Conservation (phyloP, 257 asterid species). For the Nicotiana knightiana region DNA sequence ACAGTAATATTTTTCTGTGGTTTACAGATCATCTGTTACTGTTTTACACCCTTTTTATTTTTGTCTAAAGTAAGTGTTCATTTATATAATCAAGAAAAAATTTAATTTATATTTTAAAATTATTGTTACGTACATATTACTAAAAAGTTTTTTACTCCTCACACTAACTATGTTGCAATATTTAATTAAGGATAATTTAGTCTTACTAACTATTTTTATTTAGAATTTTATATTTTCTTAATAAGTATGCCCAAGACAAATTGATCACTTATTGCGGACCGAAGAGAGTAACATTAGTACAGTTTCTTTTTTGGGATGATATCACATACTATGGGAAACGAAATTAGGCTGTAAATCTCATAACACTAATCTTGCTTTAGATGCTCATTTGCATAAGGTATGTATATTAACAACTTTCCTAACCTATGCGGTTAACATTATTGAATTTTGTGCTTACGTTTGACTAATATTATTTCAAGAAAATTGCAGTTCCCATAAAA, state of each 20-base stretch:
- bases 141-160: too few species aligned
- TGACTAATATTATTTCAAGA: not conserved
- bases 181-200: too few species aligned
- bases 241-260: too few species aligned
- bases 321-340: not conserved
- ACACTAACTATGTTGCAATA: too few species aligned
- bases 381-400: not conserved
- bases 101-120: too few species aligned
- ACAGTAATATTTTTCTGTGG: not conserved
- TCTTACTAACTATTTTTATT: too few species aligned
- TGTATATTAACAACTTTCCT: not conserved
- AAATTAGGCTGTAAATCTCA: not conserved
- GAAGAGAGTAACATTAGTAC: not conserved
- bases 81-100: too few species aligned
- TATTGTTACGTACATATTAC: too few species aligned
- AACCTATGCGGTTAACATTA: not conserved
- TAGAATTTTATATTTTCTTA: too few species aligned
- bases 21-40: not conserved
- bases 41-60: too few species aligned
- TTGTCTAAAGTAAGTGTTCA: too few species aligned
- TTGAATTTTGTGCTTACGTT: not conserved
- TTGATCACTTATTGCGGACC: too few species aligned
- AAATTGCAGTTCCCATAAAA: not conserved
- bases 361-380: not conserved
- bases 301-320: not conserved